Evolutionary conservation across 208 protist species (phyloP), one percentile per base, ranked within the genome.

Genomic region (Leishmania amazonensis): DNA sequence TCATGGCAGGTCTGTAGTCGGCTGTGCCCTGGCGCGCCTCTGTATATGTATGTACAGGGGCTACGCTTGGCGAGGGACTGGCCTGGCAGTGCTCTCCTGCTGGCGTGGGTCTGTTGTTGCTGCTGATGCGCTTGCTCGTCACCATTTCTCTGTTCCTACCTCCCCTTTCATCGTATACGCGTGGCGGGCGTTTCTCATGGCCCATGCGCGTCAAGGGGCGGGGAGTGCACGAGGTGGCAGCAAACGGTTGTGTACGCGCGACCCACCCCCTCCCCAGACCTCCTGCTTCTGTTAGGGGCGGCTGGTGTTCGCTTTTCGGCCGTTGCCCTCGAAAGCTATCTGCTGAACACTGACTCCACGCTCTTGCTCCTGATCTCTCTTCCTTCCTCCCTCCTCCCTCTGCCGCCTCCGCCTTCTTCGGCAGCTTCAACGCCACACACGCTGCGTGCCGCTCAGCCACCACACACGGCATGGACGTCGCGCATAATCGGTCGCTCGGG

Each of bases 401-500:
- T 28, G n/a, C 28, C 68, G 42, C 47, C 42, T 9, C 49, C 4
- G 67, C 35, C 72, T 54, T 58, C 51, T 49, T 83, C 24, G 24
- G 57, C 51, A 81, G 19, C 45, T 78, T 60, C 57, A 76, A n/a
- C 70, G 24, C 47, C 65, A n/a, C 49, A 58, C 40, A 40, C 38
- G 28, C 45, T 51, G 68, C 45, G 68, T 53, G 68, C 45, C 31
- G 24, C 54, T 31, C 45, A 54, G 68, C 28, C 40, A 31, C 76
- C 35, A n/a, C 53, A 58, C 53, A 57, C 28, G 64, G 57, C 11
- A 94, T 94, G 93, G 84, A 93, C 62, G 83, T 91, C 42, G 80
- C 90, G 11, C 67, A 91, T 75, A 79, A 89, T 60, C 87, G 89
- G 49, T 75, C 83, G 67, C 83, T 95, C 35, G 91, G 91, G n/a